Percentiles rank a stretch among this genome's conserved stretches.
These are phyloP conservation scores for Rubia occidens DNA, from an alignment of 305 asterid genomes.

Conservation along the genomic window DNA sequence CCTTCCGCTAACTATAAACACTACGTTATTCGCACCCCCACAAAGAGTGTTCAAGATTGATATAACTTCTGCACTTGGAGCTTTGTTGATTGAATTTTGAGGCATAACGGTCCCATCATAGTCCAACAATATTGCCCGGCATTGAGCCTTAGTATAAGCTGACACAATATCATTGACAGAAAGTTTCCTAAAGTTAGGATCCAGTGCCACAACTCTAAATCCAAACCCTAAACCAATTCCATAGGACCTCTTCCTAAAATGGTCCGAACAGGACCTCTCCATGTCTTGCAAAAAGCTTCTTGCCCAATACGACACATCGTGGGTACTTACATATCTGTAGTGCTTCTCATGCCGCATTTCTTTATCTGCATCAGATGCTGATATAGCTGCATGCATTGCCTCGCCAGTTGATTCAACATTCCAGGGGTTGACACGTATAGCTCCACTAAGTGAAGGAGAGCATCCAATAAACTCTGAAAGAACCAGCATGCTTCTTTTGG, in stretches of 20 bases:
- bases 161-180: conserved; percentile 61
- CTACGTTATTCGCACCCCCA: conserved; percentile 51
- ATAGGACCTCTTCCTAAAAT: conserved; percentile 84
- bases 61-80: conserved; percentile 61
- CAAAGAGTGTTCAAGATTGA: conserved; percentile 65
- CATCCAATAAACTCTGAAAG: conserved; percentile 89
- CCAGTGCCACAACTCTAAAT: conserved; percentile 82
- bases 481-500: conserved; percentile 86
- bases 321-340: conserved; percentile 77
- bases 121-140: conserved; percentile 81
- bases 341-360: conserved; percentile 86
- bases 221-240: conserved; percentile 94
- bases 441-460: conserved; percentile 89
- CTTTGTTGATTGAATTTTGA: conserved; percentile 62
- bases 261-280: conserved; percentile 90
- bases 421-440: conserved; percentile 91
- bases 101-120: conserved; percentile 97
- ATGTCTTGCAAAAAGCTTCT: conserved; percentile 88
- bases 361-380: conserved; percentile 71
- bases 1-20: conserved; percentile 91
- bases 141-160: conserved; percentile 53
- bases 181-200: conserved; percentile 84
- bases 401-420: conserved; percentile 83
- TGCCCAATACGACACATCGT: conserved; percentile 80
- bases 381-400: conserved; percentile 82